Evolutionary conservation across 2,329 filamentous ascomycete species (phyloP).

Genomic region (Fusarium pseudonygamai): DNA sequence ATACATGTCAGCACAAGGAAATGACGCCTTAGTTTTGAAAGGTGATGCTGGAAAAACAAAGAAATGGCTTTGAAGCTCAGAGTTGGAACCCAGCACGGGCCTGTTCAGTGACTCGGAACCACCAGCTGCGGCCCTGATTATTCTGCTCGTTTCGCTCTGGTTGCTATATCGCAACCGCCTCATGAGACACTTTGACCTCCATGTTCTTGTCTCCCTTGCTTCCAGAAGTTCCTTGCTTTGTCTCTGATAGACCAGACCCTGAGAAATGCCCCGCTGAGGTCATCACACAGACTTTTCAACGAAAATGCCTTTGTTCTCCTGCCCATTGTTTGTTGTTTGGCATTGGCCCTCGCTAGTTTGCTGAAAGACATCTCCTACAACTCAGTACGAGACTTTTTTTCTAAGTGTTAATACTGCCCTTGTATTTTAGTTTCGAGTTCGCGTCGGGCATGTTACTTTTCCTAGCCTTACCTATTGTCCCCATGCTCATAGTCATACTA

Average conservation of each 20-base stretch:
- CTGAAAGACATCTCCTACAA: conserved; percentile 23
- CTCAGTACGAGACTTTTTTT: background rate
- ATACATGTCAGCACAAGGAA: conserved; percentile 21
- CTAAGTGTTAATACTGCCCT: conserved; percentile 3
- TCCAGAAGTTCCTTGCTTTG: conserved; percentile 3
- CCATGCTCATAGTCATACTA: conserved; percentile 20
- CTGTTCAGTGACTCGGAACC: background rate
- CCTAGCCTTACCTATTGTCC: background rate
- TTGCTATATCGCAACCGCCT: conserved; percentile 6
- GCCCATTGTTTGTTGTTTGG: conserved; percentile 6
- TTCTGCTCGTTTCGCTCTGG: background rate
- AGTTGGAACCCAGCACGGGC: conserved; percentile 3
- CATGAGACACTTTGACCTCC: conserved; percentile 18
- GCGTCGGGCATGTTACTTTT: conserved; percentile 9
- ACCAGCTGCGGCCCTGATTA: background rate
- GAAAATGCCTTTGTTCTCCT: conserved; percentile 1
- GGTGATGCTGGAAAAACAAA: background rate
- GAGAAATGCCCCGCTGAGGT: background rate
- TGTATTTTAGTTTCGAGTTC: conserved; percentile 31
- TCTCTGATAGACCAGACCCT: conserved; percentile 8
- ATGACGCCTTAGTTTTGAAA: conserved; percentile 8
- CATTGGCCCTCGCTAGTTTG: background rate
- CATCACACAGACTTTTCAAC: background rate
- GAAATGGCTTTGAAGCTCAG: background rate
- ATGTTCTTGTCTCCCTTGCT: conserved; percentile 18